A percentile compares a stretch with the other conserved stretches of the same genome.
phyloP scores from a whole-genome alignment of 169 alveolate genomes.

The Cryptosporidium parvum region DNA sequence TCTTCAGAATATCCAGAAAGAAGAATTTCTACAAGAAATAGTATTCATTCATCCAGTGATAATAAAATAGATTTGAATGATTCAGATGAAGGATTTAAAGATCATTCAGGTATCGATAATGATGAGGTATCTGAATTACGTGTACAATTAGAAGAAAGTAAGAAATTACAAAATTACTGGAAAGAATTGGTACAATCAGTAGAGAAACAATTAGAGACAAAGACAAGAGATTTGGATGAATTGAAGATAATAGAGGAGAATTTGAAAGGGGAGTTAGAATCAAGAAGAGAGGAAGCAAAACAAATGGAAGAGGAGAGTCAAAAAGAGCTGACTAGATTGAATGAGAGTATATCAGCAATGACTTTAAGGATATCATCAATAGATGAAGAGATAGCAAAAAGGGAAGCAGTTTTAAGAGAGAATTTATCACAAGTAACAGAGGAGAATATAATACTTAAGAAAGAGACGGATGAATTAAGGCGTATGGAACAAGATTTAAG shows the following conservation, averaged over 20 bases:
- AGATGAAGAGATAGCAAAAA: slow-evolving; percentile 50
- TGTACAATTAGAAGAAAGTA: slow-evolving; percentile 44
- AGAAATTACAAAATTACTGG: slow-evolving; percentile 60
- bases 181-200: slow-evolving; percentile 57
- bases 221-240: slow-evolving; percentile 27
- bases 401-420: slow-evolving; percentile 37
- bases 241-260: slow-evolving; percentile 10
- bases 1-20: not conserved
- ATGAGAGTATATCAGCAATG: slow-evolving; percentile 55
- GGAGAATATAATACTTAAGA: slow-evolving; percentile 18
- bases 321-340: slow-evolving; percentile 10
- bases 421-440: not conserved
- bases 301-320: slow-evolving; percentile 34
- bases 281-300: not conserved
- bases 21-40: not conserved
- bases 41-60: not conserved
- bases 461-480: slow-evolving; percentile 30
- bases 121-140: not conserved
- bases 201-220: slow-evolving; percentile 64
- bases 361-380: slow-evolving; percentile 47
- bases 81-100: not conserved
- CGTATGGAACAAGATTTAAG: slow-evolving; percentile 58
- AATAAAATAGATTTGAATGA: not conserved
- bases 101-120: not conserved
- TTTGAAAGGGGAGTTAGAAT: slow-evolving; percentile 8